Percentiles rank a stretch among this genome's conserved stretches.
These are phyloP conservation scores for Penicillium brevicompactum DNA, from an alignment of 2,329 filamentous ascomycete genomes.

Conservation along the genomic window DNA sequence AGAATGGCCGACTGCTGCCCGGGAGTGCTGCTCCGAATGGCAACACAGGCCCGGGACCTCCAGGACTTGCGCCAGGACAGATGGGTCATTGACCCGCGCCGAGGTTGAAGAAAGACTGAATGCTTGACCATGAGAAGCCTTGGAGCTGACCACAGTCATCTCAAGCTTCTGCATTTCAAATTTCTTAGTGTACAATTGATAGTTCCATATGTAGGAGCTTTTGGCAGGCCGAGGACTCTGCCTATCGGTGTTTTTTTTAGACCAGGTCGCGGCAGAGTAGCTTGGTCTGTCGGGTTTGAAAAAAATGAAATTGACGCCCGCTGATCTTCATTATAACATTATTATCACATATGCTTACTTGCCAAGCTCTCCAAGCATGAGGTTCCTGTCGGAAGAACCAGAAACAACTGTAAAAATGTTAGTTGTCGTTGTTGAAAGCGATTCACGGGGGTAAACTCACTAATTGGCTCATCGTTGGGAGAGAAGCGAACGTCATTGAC, in stretches of 20 bases:
- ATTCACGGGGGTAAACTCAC: constrained; percentile 60
- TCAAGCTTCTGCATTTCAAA: background rate
- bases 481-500: constrained; percentile 95
- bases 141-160: no score
- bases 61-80: no score
- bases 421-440: constrained; percentile 13
- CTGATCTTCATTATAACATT: constrained; percentile 26
- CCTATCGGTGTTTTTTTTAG: background rate
- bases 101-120: no score
- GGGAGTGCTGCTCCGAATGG: no score
- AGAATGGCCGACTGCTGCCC: no score
- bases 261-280: background rate
- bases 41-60: no score
- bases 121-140: no score
- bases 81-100: no score
- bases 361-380: constrained; percentile 79
- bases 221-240: background rate
- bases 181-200: constrained; percentile 10
- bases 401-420: constrained; percentile 67
- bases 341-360: constrained; percentile 51
- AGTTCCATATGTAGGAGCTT: background rate
- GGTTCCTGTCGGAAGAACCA: constrained; percentile 82
- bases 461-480: constrained; percentile 78
- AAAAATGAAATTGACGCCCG: constrained; percentile 27
- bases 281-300: constrained; percentile 1